A percentile compares a stretch with the other conserved stretches of the same genome.
Conservation (phyloP, 164 flowering plant genomes). For the Saururus chinensis region DNA sequence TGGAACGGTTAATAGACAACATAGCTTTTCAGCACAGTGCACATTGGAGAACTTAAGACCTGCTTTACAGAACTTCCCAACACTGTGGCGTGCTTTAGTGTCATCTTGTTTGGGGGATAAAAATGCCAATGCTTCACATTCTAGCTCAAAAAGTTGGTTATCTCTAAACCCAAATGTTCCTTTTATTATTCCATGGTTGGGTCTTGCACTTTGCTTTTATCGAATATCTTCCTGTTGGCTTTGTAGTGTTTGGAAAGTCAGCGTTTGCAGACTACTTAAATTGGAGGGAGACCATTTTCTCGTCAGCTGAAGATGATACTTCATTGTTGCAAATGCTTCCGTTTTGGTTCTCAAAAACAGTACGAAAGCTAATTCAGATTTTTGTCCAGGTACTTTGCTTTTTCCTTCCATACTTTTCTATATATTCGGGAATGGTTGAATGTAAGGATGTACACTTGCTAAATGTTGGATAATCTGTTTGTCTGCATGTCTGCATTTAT, state of each 20-base stretch:
- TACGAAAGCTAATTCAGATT: conserved; percentile 78
- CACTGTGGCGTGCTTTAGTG: conserved; percentile 79
- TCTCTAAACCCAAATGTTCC: background rate
- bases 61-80: conserved; percentile 69
- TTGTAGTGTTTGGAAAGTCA: conserved; percentile 42
- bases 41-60: conserved; percentile 89
- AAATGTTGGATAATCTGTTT: no score
- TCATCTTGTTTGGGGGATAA: background rate
- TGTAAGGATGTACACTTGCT: no score
- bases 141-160: background rate
- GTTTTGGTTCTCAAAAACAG: conserved; percentile 83
- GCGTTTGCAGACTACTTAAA: conserved; percentile 60
- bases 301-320: conserved; percentile 72
- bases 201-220: background rate
- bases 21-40: conserved; percentile 76
- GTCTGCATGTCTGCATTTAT: no score
- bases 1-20: conserved; percentile 75
- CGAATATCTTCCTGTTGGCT: background rate
- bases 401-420: background rate
- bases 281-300: conserved; percentile 82
- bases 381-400: conserved; percentile 68
- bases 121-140: background rate
- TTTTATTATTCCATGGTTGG: background rate
- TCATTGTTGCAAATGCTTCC: conserved; percentile 92
- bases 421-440: background rate